Evolutionary conservation across 306 rosid genomes (phyloP).

Genomic region (Spatholobus suberectus): DNA sequence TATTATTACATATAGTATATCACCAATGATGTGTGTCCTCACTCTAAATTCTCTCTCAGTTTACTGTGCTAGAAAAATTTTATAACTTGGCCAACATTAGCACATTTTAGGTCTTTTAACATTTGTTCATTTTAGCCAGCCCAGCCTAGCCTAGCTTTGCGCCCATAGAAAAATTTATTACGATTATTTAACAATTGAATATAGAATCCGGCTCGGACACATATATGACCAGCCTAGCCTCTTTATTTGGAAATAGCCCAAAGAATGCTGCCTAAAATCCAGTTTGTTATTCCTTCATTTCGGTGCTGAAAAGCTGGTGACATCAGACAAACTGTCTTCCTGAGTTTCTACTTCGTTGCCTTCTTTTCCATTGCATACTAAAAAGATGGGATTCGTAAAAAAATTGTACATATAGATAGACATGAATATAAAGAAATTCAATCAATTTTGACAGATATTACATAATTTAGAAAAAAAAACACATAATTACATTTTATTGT

Average conservation of each 20-base stretch:
- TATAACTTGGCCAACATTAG: neutral
- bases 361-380: neutral
- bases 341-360: neutral
- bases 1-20: neutral
- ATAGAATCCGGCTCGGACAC: neutral
- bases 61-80: neutral
- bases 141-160: too few relatives aligned
- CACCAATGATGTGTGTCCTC: neutral
- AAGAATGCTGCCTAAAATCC: neutral
- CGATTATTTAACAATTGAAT: neutral
- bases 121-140: too few relatives aligned
- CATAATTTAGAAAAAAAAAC: neutral
- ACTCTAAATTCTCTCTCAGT: neutral
- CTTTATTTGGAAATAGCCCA: neutral
- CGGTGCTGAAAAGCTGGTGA: neutral
- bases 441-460: neutral
- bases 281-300: neutral
- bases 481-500: neutral
- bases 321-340: neutral
- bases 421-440: neutral
- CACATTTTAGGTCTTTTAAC: neutral
- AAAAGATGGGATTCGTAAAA: neutral
- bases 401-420: neutral
- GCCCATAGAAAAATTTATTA: too few relatives aligned
- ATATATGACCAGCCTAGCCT: neutral